Evolutionary conservation across 2,329 filamentous ascomycete species (phyloP).

Genomic region (Fusarium gaditjirri): DNA sequence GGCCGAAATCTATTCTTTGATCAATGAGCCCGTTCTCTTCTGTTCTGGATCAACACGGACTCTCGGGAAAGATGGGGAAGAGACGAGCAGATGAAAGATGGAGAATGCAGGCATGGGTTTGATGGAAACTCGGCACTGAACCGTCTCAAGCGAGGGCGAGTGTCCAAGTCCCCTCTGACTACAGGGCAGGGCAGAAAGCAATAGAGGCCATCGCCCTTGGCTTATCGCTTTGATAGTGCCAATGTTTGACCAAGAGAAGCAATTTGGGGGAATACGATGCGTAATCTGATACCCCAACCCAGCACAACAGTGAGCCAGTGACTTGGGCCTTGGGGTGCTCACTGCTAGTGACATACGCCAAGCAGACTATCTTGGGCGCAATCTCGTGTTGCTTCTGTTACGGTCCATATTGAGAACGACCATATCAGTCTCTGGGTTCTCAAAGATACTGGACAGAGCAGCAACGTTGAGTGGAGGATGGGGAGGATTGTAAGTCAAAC

Average conservation of each 20-base stretch:
- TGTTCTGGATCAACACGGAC: constrained; percentile 9
- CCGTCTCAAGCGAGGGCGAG: constrained; percentile 1
- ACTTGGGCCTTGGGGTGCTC: neutral
- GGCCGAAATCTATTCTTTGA: constrained; percentile 1
- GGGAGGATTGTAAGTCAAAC: constrained; percentile 4
- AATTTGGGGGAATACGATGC: constrained; percentile 27
- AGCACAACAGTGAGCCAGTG: neutral
- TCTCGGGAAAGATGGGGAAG: neutral
- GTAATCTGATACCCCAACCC: neutral
- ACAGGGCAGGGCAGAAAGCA: constrained; percentile 3
- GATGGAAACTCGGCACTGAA: neutral
- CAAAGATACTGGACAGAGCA: neutral
- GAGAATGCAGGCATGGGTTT: neutral
- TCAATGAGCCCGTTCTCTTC: neutral
- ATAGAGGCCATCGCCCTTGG: neutral
- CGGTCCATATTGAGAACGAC: neutral
- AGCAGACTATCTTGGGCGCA: constrained; percentile 9
- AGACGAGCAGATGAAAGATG: neutral
- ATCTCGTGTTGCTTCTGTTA: constrained; percentile 29
- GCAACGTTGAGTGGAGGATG: neutral
- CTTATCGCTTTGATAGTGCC: constrained; percentile 11
- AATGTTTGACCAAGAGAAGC: constrained; percentile 9
- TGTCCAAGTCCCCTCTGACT: neutral
- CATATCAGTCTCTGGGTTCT: neutral
- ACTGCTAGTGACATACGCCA: constrained; percentile 32